These are phyloP conservation scores for Geranium incanum DNA, from an alignment of 441 rosid genomes.

Conservation along the genomic window DNA sequence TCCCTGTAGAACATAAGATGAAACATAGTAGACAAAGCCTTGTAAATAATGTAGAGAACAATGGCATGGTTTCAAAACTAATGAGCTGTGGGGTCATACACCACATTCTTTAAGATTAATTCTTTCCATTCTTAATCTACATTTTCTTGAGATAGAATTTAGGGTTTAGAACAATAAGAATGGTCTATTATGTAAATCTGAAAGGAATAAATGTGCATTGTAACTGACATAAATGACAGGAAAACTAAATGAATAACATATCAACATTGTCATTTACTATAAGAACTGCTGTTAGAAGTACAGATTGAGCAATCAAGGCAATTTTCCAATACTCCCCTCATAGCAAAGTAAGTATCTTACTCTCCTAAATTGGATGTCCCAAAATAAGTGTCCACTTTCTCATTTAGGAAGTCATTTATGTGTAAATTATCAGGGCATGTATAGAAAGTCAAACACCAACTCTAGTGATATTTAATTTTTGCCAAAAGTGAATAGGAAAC, in stretches of 20 bases:
- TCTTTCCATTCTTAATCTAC: neutral
- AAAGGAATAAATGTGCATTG: neutral
- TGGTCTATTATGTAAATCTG: neutral
- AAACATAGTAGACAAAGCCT: conserved; percentile 1
- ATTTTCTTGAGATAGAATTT: conserved; percentile 1
- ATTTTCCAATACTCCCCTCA: neutral
- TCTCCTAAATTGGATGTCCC: neutral
- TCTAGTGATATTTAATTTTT: too few relatives aligned
- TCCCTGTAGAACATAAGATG: conserved; percentile 43
- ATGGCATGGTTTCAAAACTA: neutral
- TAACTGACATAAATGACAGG: neutral
- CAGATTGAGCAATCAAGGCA: neutral
- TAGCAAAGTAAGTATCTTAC: neutral
- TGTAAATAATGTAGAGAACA: neutral
- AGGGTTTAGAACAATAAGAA: neutral
- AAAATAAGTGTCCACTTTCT: neutral
- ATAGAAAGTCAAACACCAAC: neutral
- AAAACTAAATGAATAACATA: neutral
- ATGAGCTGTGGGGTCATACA: neutral
- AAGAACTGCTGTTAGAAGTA: neutral
- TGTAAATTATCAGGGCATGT: neutral
- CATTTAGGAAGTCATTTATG: neutral
- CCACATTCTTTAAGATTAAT: neutral
- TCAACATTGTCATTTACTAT: neutral
- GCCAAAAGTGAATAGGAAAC: neutral